Evolutionary conservation across 2,329 filamentous ascomycete species (phyloP).

Genomic region (Lomentospora prolificans): DNA sequence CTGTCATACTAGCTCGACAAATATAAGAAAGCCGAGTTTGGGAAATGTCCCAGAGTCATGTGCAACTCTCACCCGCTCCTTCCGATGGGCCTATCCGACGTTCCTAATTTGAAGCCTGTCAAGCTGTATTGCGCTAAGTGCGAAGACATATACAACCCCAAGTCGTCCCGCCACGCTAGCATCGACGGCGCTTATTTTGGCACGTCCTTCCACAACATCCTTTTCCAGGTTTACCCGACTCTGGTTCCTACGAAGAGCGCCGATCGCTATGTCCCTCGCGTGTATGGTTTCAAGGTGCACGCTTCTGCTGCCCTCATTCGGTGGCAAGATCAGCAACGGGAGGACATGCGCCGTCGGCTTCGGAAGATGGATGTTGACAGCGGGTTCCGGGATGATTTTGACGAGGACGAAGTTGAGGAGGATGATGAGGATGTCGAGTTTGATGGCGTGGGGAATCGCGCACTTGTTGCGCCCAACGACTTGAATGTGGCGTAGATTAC

Average conservation of each 20-base stretch:
- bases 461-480: not conserved
- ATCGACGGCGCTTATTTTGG: slow-evolving; percentile 99
- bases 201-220: slow-evolving; percentile 95
- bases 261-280: slow-evolving; percentile 77
- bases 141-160: slow-evolving; percentile 98
- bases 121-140: slow-evolving; percentile 96
- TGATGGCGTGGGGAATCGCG: slow-evolving; percentile 3
- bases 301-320: slow-evolving; percentile 76
- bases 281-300: slow-evolving; percentile 95
- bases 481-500: not conserved
- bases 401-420: slow-evolving; percentile 51
- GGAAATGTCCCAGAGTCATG: slow-evolving; percentile 93
- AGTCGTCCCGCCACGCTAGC: slow-evolving; percentile 86
- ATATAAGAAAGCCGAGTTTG: slow-evolving; percentile 96
- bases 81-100: slow-evolving; percentile 87
- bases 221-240: slow-evolving; percentile 95
- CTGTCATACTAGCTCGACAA: slow-evolving; percentile 67
- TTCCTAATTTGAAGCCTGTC: slow-evolving; percentile 78
- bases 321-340: slow-evolving; percentile 78
- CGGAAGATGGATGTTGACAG: slow-evolving; percentile 63
- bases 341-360: slow-evolving; percentile 73
- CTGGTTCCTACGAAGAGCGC: slow-evolving; percentile 78
- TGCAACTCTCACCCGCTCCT: slow-evolving; percentile 89
- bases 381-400: slow-evolving; percentile 64
- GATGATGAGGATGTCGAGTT: slow-evolving; percentile 36